phyloP scores from a whole-genome alignment of 2,329 filamentous ascomycete species.

The Ophiobolus disseminans region DNA sequence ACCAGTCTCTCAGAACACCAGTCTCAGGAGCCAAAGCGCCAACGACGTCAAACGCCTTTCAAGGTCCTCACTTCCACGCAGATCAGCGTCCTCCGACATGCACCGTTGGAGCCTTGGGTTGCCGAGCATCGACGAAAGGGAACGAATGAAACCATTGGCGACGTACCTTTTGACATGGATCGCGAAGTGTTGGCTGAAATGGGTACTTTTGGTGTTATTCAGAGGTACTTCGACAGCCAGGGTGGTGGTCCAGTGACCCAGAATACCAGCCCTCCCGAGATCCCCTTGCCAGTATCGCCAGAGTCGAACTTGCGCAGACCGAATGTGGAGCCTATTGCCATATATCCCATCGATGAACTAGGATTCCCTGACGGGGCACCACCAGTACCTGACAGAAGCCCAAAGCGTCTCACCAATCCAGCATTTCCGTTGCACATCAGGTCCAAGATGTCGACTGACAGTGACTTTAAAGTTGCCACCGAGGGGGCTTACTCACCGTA shows the following conservation, averaged over 20 bases:
- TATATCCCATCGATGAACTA: constrained; percentile 25
- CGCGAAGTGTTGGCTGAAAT: constrained; percentile 28
- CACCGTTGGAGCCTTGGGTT: constrained; percentile 38
- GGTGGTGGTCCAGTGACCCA: constrained; percentile 17
- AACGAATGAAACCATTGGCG: constrained; percentile 24
- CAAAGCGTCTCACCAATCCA: constrained; percentile 30
- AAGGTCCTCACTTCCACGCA: constrained; percentile 17
- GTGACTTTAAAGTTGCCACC: constrained; percentile 32
- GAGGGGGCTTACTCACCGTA: constrained; percentile 33
- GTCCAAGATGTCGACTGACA: constrained; percentile 21
- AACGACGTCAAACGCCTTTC: constrained; percentile 37
- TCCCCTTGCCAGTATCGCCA: constrained; percentile 19
- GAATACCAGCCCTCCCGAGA: constrained; percentile 17
- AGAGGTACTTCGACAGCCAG: constrained; percentile 41
- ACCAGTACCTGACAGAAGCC: constrained; percentile 32
- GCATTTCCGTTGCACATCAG: constrained; percentile 20
- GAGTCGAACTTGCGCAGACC: constrained; percentile 6
- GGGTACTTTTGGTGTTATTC: constrained; percentile 37
- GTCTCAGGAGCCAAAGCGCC: constrained; percentile 28
- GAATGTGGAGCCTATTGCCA: constrained; percentile 15
- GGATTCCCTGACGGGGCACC: constrained; percentile 20
- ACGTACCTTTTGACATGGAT: constrained; percentile 31
- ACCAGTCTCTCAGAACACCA: constrained; percentile 13
- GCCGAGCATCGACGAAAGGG: constrained; percentile 32
- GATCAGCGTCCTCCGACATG: constrained; percentile 19